Base-by-base conservation (phyloP, 2,329 filamentous ascomycete genomes). In the Apiospora pterosperma region DNA sequence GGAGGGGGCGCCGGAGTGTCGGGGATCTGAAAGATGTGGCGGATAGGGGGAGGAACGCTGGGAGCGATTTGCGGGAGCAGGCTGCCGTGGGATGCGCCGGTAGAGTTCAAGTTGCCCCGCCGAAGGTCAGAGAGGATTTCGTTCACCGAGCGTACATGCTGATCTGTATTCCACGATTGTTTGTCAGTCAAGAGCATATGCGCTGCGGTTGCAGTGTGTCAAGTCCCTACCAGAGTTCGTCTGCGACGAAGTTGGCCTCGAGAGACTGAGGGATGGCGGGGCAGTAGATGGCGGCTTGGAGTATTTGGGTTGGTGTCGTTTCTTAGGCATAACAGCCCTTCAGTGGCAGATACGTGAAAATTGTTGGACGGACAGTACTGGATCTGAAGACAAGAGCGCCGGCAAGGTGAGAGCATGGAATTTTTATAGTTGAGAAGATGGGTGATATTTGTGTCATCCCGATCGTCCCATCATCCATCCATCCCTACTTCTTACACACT, bases 1-100 rank as follows among this genome's bases (percentile, higher is more conserved):
- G 85, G 84, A 31, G 75, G 74, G 34, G 84, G 85, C 11, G 80
- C 74, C 28, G 85, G 85, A 34, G 83, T 83, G 70, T 88, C 85
- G 65, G 85, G 85, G 64, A 88, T 81, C 70, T 86, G 82, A 62
- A 90, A 82, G 65, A 89, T 83, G 66, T 84, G 80, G 65, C 85
- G 83, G 70, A 90, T 82, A 62, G 81, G 77, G 5, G 87, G 87
- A 62, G 86, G 87, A 2, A 90, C 80, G 65, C 84, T 88, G n/a
- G 84, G 85, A 36, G 69, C 63, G 25, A 67, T 67, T 10, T 68
- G 67, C 60, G 75, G 71, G 64, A 74, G 74, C 60, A 74, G 70
- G 65, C 75, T 70, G 67, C 72, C 69, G 65, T 71, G 66, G 63
- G 69, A 68, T 66, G 62, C 62, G 44, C 63, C 64, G 66, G 67